Base-by-base conservation (phyloP, 805 yeast genomes). In the Yamadazyma nakazawae region DNA sequence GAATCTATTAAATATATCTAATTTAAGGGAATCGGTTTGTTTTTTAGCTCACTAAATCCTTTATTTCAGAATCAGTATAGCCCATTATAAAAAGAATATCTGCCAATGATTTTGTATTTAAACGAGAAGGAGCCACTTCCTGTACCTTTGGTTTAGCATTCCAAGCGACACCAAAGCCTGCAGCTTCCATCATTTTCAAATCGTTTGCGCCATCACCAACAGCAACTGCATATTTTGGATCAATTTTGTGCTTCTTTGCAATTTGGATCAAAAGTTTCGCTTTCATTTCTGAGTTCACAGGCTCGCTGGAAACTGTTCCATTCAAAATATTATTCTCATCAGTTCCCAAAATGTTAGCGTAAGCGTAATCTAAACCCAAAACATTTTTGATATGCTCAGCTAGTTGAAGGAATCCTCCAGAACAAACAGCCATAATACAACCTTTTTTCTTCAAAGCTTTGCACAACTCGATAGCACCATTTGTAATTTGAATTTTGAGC, bases 121-220 rank as follows among this genome's bases (percentile, higher is more conserved):
- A 72, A 50, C 86, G 76, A 37, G 88, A 75, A 16, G 97, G 97
- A 0, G 99, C 98, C 54, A 73, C 70, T 48, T 67, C 62, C 64
- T 90, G 97, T 2, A 94, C 99, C 53, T 76, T 82, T 18, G 98
- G 97, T 63, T 94, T 94, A 17, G 98, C 99, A 62, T 89, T 87
- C 95, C 97, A 94, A 0, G 99, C 99, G 45, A 94, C 75, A 17
- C 99, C 99, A 62, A 81, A 86, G 0, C 98, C 98, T 2, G 96
- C 97, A 12, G 68, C 80, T 2, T 72, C 78, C 98, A 94, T 94
- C 90, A 95, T 95, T 38, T 79, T 78, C 60, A 94, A 71, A 67
- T 94, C 99, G 59, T 94, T 94, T 19, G 98, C 97, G 34, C 99
- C 99, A 62, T 94, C 98, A 32, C 98, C 98, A 34, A 92, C 86